Evolutionary conservation across 1,284 basidiomycete species (phyloP).

Genomic region (Heterobasidion parviporum): DNA sequence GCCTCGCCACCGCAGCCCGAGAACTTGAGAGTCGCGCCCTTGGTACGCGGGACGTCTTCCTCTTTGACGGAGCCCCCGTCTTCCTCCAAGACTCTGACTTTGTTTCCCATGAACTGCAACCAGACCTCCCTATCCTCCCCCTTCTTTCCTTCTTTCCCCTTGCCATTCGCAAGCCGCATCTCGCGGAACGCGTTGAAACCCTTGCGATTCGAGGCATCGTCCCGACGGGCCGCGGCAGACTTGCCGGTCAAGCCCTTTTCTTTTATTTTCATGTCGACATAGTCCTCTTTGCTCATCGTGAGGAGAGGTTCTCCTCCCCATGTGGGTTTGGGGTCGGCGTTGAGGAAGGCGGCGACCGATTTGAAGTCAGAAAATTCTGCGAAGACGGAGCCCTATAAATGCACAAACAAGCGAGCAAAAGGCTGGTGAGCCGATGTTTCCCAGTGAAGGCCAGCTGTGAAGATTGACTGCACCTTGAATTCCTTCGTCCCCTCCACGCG

Average conservation of each 20-base stretch:
- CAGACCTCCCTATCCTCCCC: conserved; percentile 38
- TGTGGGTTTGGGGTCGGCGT: conserved; percentile 69
- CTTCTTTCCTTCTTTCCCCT: conserved; percentile 32
- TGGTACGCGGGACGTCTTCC: conserved; percentile 64
- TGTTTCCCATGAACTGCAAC: conserved; percentile 63
- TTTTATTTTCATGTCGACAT: conserved; percentile 96
- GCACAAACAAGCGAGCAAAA: neutral
- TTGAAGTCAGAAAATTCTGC: conserved; percentile 79
- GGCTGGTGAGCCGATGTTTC: neutral
- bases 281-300: conserved; percentile 89
- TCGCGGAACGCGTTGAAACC: conserved; percentile 90
- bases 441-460: too few relatives aligned
- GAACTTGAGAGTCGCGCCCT: conserved; percentile 71
- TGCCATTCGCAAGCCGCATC: conserved; percentile 45
- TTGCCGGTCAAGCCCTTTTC: conserved; percentile 84
- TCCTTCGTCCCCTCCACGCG: conserved; percentile 62
- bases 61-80: conserved; percentile 62
- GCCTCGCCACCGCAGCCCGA: conserved; percentile 60
- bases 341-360: conserved; percentile 71
- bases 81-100: conserved; percentile 57
- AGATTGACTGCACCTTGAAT: conserved; percentile 61
- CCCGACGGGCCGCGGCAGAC: conserved; percentile 47
- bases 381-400: conserved; percentile 79
- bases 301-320: conserved; percentile 72
- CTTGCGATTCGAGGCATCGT: conserved; percentile 36